Percentiles rank a stretch among this genome's conserved stretches.
phyloP scores from a whole-genome alignment of 2,329 filamentous ascomycete species.

The Colletotrichum neosansevieriae region DNA sequence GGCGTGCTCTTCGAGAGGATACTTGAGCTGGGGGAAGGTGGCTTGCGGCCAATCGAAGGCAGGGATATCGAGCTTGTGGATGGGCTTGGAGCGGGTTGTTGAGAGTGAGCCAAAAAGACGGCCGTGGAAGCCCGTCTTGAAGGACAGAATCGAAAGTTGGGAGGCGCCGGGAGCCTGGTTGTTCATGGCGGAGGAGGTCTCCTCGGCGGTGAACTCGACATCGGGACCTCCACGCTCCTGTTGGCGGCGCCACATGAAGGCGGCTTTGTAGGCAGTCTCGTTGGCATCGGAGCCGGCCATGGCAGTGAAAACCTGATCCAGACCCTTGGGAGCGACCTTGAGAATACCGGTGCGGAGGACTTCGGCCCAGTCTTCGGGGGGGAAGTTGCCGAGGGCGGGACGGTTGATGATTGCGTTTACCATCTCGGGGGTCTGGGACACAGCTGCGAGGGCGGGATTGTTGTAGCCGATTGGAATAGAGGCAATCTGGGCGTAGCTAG shows the following conservation, averaged over 20 bases:
- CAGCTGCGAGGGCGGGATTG: slow-evolving; percentile 80
- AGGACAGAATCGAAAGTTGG: slow-evolving; percentile 84
- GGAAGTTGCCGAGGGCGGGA: slow-evolving; percentile 91
- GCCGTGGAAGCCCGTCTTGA: slow-evolving; percentile 90
- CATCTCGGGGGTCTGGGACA: slow-evolving; percentile 83
- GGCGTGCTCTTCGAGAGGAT: slow-evolving; percentile 83
- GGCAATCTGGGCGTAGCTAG: slow-evolving; percentile 88
- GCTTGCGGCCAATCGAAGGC: slow-evolving; percentile 96
- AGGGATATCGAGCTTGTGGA: slow-evolving; percentile 95
- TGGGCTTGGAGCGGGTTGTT: slow-evolving; percentile 91
- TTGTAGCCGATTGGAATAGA: slow-evolving; percentile 95
- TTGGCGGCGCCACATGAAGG: slow-evolving; percentile 92
- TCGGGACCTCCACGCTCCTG: slow-evolving; percentile 81
- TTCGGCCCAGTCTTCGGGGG: slow-evolving; percentile 83
- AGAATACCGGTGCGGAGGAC: slow-evolving; percentile 85
- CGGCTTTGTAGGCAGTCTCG: slow-evolving; percentile 94
- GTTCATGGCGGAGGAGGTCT: slow-evolving; percentile 80
- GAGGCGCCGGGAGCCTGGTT: slow-evolving; percentile 84
- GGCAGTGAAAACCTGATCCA: slow-evolving; percentile 91
- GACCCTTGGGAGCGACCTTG: slow-evolving; percentile 83
- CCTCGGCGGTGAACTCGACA: slow-evolving; percentile 83
- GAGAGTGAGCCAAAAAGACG: slow-evolving; percentile 89
- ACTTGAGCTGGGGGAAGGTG: slow-evolving; percentile 86
- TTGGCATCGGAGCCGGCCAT: slow-evolving; percentile 93
- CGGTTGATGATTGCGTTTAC: slow-evolving; percentile 85